Evolutionary conservation across 176 grass and related monocot species (phyloP), one percentile per base, ranked within the genome.

Genomic region (Musa schizocarpa): DNA sequence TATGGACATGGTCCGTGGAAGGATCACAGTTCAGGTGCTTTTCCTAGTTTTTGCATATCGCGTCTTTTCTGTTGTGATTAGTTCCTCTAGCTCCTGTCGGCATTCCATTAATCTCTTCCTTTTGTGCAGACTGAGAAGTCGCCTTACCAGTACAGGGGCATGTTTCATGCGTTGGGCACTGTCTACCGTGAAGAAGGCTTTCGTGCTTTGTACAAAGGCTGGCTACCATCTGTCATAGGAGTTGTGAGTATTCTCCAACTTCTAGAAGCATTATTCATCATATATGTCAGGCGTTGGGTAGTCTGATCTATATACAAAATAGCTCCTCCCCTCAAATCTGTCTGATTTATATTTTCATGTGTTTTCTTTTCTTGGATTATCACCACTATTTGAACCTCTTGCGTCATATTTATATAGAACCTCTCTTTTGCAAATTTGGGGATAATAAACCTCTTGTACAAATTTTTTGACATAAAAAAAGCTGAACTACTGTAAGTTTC

Each of bases 1-100:
- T 0, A 96, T 96, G 93, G 93, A 96, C 86, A 96, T 96, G 93
- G 93, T 96, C 76, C 89, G 93, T 74, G 93, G 93, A 52, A 84
- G 93, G 83, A 96, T 96, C 69, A 96, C 93, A 12, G 93, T 96
- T 66, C 93, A 96, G 93, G 93, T 96, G 80, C n/a, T 43, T 43
- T 43, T 43, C 34, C 4, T 43, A 43, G 34, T 43, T 43, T 43
- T 43, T 25, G 50, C 29, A 24, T 85, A 1, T 26, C 51, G 73
- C 73, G 71, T 22, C 19, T 24, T 81, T 8, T 68, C n/a, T 74
- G 65, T 23, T 14, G 24, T 82, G 82, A 76, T 27, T 0, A 81
- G 58, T 49, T 17, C 27, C 2, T 26, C 50, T 22, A 19, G 56
- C 29, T 52, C 79, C 59, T 78, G 73, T 77, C 69, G 19, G 34